A percentile compares a stretch with the other conserved stretches of the same genome.
Conservation (phyloP, 768 basidiomycete genomes). For the Mycena polygramma region DNA sequence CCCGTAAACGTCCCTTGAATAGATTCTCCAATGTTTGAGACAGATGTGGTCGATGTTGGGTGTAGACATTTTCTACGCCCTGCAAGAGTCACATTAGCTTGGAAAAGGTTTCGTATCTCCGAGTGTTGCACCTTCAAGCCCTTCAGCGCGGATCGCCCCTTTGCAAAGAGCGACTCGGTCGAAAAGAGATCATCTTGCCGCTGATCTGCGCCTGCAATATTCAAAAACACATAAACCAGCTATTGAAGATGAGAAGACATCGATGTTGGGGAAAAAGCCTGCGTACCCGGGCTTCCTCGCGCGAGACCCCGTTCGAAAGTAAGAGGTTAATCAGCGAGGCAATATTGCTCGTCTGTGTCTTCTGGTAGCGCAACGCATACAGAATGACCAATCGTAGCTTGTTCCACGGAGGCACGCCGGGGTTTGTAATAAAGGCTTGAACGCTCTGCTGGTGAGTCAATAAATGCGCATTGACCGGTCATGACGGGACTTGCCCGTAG, state of each 20-base stretch:
- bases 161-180: conserved; percentile 93
- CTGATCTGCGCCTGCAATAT: conserved; percentile 94
- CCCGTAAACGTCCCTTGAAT: conserved; percentile 87
- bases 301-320: conserved; percentile 79
- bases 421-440: conserved; percentile 80
- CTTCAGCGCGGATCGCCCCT: conserved; percentile 94
- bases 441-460: conserved; percentile 69
- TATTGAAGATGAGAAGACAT: conserved; percentile 47
- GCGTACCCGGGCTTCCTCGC: conserved; percentile 80
- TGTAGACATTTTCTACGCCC: conserved; percentile 99
- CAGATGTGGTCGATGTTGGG: conserved; percentile 95
- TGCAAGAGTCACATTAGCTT: conserved; percentile 45
- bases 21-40: conserved; percentile 92
- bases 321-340: conserved; percentile 81
- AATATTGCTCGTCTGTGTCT: conserved; percentile 86
- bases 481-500: conserved; percentile 69
- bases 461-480: neutral
- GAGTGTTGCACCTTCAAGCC: conserved; percentile 82
- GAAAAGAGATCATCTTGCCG: conserved; percentile 98
- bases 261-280: conserved; percentile 20
- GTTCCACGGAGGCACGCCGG: conserved; percentile 77
- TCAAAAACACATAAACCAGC: conserved; percentile 94
- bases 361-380: conserved; percentile 95
- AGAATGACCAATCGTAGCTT: conserved; percentile 93
- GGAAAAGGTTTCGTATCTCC: neutral